Percentiles rank a stretch among this genome's conserved stretches.
These are phyloP conservation scores for Protomyces gravidus DNA, from an alignment of 1,139 yeast species.

Conservation along the genomic window DNA sequence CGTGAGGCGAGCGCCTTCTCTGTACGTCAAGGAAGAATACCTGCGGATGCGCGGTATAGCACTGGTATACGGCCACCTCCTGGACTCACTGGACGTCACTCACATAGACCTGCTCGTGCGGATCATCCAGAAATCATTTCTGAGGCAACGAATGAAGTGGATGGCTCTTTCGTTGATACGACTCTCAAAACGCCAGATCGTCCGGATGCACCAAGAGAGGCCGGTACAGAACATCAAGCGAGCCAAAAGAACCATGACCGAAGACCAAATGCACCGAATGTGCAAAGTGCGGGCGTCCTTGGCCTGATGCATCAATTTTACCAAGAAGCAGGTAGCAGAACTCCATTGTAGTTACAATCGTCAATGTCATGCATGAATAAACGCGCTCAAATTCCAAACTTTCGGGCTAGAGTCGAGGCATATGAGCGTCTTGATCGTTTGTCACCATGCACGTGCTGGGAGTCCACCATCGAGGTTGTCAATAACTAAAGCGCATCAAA, in stretches of 20 bases:
- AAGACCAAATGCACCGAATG: too few species aligned
- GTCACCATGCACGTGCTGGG: too few species aligned
- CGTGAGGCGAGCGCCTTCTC: not conserved
- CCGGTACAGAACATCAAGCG: not conserved
- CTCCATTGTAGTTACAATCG: not conserved
- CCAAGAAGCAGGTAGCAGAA: conserved; percentile 23
- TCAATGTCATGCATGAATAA: not conserved
- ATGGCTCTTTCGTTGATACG: conserved; percentile 10
- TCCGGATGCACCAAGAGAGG: not conserved
- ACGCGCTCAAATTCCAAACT: too few species aligned
- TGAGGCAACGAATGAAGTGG: conserved; percentile 1
- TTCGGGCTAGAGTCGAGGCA: too few species aligned
- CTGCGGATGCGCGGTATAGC: not conserved
- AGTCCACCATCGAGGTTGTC: too few species aligned
- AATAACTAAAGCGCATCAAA: too few species aligned
- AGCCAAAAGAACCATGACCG: not conserved
- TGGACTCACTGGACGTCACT: not conserved
- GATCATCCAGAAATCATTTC: not conserved
- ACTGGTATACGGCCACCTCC: not conserved
- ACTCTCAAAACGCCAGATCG: conserved; percentile 3
- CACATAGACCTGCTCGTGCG: not conserved
- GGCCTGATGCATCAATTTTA: conserved; percentile 28
- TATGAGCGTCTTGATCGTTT: too few species aligned
- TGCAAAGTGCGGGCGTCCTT: conserved; percentile 20
- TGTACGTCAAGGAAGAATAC: not conserved